Evolutionary conservation across 257 asterid species (phyloP).

Genomic region (Nicotiana tomentosiformis): DNA sequence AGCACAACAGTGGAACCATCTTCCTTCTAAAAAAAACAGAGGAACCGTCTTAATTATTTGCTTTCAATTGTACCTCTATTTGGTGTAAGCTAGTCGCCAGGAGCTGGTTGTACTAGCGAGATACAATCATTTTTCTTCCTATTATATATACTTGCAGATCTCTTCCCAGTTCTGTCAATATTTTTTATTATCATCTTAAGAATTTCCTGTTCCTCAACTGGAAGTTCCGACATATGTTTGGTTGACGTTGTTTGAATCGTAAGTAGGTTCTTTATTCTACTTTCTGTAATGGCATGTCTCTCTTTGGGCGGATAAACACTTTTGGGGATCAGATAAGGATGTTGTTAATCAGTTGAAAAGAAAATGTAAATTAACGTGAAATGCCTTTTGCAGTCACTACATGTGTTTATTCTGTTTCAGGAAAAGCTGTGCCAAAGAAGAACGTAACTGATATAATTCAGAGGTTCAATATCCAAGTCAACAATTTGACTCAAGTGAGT

Average conservation of each 20-base stretch:
- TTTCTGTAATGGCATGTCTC: background rate
- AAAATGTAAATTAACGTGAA: background rate
- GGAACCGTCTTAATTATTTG: background rate
- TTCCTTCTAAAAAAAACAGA: no score
- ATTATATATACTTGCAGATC: background rate
- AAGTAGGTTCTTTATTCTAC: background rate
- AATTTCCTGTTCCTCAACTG: background rate
- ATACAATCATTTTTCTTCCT: background rate
- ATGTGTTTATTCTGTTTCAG: constrained; percentile 29
- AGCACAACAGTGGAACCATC: background rate
- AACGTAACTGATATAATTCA: constrained; percentile 53
- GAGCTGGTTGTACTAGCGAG: background rate
- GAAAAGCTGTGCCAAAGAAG: constrained; percentile 61
- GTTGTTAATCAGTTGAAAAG: background rate
- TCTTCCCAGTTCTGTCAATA: background rate
- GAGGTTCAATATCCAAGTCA: constrained; percentile 88
- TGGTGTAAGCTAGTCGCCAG: background rate
- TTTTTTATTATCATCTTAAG: background rate
- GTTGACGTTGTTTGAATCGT: background rate
- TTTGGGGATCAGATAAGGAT: background rate
- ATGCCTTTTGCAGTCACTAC: constrained; percentile 7
- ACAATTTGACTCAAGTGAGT: constrained; percentile 94
- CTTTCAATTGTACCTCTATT: background rate
- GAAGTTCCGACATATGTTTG: background rate
- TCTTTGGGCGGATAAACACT: background rate